Evolutionary conservation across 1,284 basidiomycete species (phyloP).

Genomic region (Ustilago cynodontis): DNA sequence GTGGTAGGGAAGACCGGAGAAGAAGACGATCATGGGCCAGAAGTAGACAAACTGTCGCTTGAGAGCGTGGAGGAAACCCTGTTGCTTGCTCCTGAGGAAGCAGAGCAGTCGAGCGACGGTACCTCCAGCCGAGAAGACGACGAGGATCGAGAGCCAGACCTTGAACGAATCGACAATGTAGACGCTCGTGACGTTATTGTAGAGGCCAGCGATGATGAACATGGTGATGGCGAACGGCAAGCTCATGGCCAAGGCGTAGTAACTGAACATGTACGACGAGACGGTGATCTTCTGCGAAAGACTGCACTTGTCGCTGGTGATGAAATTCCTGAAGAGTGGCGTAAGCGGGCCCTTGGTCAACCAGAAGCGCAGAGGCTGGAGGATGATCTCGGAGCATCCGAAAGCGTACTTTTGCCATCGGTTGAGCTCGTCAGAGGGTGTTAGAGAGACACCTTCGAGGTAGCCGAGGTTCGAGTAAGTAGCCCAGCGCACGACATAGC

Average conservation of each 20-base stretch:
- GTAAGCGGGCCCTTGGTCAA: slow-evolving; percentile 84
- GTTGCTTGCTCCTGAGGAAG: slow-evolving; percentile 82
- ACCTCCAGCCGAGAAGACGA: slow-evolving; percentile 81
- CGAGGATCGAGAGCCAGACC: slow-evolving; percentile 81
- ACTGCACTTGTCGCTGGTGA: slow-evolving; percentile 73
- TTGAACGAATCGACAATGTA: slow-evolving; percentile 75
- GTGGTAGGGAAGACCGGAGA: slow-evolving; percentile 73
- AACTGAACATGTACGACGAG: slow-evolving; percentile 78
- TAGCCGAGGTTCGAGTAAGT: slow-evolving; percentile 84
- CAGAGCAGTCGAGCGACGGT: slow-evolving; percentile 77
- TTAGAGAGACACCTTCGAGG: slow-evolving; percentile 85
- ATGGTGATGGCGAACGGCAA: slow-evolving; percentile 78
- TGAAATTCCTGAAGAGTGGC: slow-evolving; percentile 81
- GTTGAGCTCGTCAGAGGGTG: slow-evolving; percentile 80
- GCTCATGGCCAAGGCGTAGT: slow-evolving; percentile 83
- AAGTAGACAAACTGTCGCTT: slow-evolving; percentile 80
- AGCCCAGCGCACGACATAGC: slow-evolving; percentile 85
- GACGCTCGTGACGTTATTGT: slow-evolving; percentile 77
- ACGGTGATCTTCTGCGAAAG: slow-evolving; percentile 79
- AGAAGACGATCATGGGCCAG: slow-evolving; percentile 73
- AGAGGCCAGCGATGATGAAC: slow-evolving; percentile 79
- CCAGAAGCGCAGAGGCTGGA: slow-evolving; percentile 70
- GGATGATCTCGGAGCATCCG: slow-evolving; percentile 73
- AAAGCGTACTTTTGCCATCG: slow-evolving; percentile 89
- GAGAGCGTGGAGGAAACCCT: slow-evolving; percentile 74